Evolutionary conservation across 192 early-diverging fungal genomes (phyloP).

Genomic region (Spizellomyces punctatus): DNA sequence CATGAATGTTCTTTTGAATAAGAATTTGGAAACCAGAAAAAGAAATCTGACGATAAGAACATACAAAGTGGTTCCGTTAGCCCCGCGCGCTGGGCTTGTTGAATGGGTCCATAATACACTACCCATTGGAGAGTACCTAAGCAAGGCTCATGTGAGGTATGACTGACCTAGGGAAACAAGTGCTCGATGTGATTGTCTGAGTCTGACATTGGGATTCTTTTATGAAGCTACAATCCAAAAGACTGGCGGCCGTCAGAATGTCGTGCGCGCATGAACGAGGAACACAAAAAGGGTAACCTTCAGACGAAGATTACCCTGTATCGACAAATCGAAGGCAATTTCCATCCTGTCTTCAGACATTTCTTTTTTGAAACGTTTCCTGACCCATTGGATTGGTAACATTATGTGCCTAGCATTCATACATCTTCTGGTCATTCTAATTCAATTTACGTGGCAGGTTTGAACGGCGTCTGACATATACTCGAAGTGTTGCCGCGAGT

Average conservation of each 20-base stretch:
- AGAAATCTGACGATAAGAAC: slow-evolving; percentile 53
- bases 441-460: slow-evolving; percentile 35
- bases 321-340: slow-evolving; percentile 46
- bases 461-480: slow-evolving; percentile 68
- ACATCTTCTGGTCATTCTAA: no score
- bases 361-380: slow-evolving; percentile 81
- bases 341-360: slow-evolving; percentile 65
- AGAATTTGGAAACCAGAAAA: slow-evolving; percentile 49
- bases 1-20: slow-evolving; percentile 60
- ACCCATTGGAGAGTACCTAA: slow-evolving; percentile 51
- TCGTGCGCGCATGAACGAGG: slow-evolving; percentile 43
- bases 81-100: slow-evolving; percentile 52
- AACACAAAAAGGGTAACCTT: slow-evolving; percentile 44
- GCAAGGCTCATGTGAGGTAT: slow-evolving; percentile 44
- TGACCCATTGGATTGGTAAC: slow-evolving; percentile 69
- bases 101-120: slow-evolving; percentile 61
- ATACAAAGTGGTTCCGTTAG: slow-evolving; percentile 62
- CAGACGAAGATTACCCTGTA: slow-evolving; percentile 61
- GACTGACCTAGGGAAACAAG: not conserved
- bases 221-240: slow-evolving; percentile 38
- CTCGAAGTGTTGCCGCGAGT: slow-evolving; percentile 79
- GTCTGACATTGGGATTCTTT: not conserved
- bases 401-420: not conserved
- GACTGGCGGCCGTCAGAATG: slow-evolving; percentile 46
- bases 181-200: not conserved